Conservation (phyloP, 306 rosid genomes). For the Abrus pulchellus region DNA sequence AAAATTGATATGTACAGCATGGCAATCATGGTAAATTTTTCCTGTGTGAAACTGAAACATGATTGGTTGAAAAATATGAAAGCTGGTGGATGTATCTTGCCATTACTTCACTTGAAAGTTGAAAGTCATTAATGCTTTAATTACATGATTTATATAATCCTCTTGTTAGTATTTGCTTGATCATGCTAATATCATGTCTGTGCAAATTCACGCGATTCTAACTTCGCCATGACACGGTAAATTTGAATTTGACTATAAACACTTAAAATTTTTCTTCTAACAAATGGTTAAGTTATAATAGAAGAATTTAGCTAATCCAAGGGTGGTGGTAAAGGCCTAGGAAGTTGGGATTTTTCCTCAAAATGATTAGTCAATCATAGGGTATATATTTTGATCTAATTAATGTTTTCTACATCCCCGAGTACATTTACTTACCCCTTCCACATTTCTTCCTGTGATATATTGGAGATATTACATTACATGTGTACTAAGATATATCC, state of each 20-base stretch:
- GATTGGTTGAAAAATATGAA: conserved; percentile 32
- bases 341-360: background rate
- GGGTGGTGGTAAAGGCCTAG: background rate
- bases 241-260: background rate
- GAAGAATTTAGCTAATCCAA: background rate
- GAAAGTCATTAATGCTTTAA: background rate
- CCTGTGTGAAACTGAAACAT: background rate
- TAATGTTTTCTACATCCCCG: conserved; percentile 5
- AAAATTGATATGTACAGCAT: conserved; percentile 10
- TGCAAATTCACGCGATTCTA: background rate
- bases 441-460: background rate
- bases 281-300: background rate
- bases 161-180: conserved; percentile 1
- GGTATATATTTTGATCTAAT: background rate
- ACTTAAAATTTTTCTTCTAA: background rate
- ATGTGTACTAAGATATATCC: conserved; percentile 1
- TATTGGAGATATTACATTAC: conserved; percentile 32
- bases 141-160: conserved; percentile 2
- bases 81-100: conserved; percentile 27
- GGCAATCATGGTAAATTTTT: background rate
- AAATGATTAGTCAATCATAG: conserved; percentile 14
- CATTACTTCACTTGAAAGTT: conserved; percentile 16
- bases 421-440: background rate
- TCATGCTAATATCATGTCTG: conserved; percentile 3
- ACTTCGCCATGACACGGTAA: background rate